These are phyloP conservation scores for Pyrenochaeta sp. DNA, from an alignment of 2,329 filamentous ascomycete species.

Conservation along the genomic window DNA sequence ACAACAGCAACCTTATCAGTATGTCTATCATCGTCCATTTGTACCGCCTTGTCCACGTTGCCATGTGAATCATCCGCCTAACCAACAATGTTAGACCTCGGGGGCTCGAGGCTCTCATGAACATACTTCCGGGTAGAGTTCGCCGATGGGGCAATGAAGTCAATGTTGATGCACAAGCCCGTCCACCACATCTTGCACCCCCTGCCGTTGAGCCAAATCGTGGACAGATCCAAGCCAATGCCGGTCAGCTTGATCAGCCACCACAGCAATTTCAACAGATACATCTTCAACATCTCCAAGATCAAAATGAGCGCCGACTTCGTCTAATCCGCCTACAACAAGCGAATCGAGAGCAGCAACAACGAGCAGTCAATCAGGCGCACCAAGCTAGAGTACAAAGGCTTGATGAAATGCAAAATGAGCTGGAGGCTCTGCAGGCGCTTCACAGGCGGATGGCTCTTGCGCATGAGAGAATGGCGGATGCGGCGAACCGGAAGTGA, in stretches of 20 bases:
- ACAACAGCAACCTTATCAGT: slow-evolving; percentile 9
- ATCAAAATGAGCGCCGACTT: neutral
- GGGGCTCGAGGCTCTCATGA: neutral
- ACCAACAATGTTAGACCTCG: slow-evolving; percentile 15
- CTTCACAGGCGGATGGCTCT: neutral
- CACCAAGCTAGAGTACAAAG: neutral
- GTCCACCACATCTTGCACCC: neutral
- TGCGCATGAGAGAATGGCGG: neutral
- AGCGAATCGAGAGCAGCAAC: neutral
- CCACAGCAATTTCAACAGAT: neutral
- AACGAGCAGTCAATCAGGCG: neutral
- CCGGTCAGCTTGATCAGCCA: neutral
- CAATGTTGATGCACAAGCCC: neutral
- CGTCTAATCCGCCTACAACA: neutral
- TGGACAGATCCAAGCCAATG: neutral
- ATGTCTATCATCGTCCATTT: slow-evolving; percentile 1
- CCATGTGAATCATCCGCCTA: slow-evolving; percentile 15
- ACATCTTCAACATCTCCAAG: neutral
- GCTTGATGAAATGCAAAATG: neutral
- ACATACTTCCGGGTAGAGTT: slow-evolving; percentile 3
- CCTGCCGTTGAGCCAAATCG: neutral
- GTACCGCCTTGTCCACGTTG: slow-evolving; percentile 11
- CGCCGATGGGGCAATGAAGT: neutral
- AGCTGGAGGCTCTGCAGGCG: neutral
- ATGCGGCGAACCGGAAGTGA: neutral